phyloP scores from a whole-genome alignment of 257 asterid species.

The Mentha longifolia region DNA sequence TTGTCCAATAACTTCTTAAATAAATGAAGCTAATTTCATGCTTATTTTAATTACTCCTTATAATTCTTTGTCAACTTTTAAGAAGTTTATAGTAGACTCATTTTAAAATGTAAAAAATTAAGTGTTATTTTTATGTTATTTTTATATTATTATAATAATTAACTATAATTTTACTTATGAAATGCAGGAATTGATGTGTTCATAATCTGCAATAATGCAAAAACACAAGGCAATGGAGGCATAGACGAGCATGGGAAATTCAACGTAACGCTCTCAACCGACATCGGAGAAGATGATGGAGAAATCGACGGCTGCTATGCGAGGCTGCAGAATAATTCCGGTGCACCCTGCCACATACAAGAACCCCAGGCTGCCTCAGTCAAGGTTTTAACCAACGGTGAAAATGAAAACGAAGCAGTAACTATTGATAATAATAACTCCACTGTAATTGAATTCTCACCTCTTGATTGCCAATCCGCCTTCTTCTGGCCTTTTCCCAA shows the following conservation, averaged over 20 bases:
- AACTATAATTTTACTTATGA: no score
- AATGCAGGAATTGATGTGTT: slow-evolving; percentile 39
- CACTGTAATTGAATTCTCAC: slow-evolving; percentile 39
- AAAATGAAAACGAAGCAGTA: slow-evolving; percentile 13
- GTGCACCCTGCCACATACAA: slow-evolving; percentile 42
- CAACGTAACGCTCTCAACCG: slow-evolving; percentile 38
- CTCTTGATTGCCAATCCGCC: slow-evolving; percentile 52
- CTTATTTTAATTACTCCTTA: not conserved
- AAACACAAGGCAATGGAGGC: slow-evolving; percentile 35
- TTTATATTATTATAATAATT: no score
- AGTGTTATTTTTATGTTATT: no score
- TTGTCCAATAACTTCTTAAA: no score
- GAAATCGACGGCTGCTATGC: slow-evolving; percentile 41
- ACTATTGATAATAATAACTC: not conserved
- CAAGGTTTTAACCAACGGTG: slow-evolving; percentile 22
- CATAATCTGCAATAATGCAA: slow-evolving; percentile 39
- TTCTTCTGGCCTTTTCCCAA: slow-evolving; percentile 46
- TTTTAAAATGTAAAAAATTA: no score
- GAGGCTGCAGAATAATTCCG: slow-evolving; percentile 37
- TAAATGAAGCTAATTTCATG: no score
- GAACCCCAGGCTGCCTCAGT: slow-evolving; percentile 36
- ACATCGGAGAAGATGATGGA: slow-evolving; percentile 13
- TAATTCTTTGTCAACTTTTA: no score
- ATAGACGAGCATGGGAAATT: slow-evolving; percentile 43
- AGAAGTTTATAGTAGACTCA: no score